phyloP scores from a whole-genome alignment of 148 eudicot genomes.

The Amaranthus hypochondriacus region DNA sequence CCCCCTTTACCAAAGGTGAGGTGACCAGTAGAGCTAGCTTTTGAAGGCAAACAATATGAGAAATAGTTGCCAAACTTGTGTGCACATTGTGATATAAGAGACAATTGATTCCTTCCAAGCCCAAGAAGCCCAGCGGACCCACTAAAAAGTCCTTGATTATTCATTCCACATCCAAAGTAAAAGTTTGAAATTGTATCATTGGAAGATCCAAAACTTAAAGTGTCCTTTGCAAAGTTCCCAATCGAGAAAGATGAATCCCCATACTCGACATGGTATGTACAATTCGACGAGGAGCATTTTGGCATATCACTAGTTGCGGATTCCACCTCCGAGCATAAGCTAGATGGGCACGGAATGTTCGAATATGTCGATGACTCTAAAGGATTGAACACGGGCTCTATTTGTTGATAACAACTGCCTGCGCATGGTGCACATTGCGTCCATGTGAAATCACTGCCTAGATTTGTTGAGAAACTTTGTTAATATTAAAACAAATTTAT shows the following conservation, averaged over 20 bases:
- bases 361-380: conserved; percentile 41
- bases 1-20: conserved; percentile 48
- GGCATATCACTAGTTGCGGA: conserved; percentile 51
- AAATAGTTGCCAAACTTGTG: conserved; percentile 44
- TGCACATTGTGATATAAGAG: conserved; percentile 51
- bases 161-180: conserved; percentile 62
- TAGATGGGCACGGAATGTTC: conserved; percentile 51
- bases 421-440: conserved; percentile 65
- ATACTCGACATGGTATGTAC: conserved; percentile 56
- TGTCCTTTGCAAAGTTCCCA: conserved; percentile 54
- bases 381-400: conserved; percentile 54
- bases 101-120: conserved; percentile 43
- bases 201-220: conserved; percentile 31
- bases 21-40: conserved; percentile 38
- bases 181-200: conserved; percentile 38
- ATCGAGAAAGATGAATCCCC: conserved; percentile 66
- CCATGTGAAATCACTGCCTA: conserved; percentile 47
- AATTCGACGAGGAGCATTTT: conserved; percentile 42
- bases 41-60: conserved; percentile 69
- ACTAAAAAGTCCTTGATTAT: conserved; percentile 63
- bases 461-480: background rate
- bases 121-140: conserved; percentile 57
- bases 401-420: conserved; percentile 46
- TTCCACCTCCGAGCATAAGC: conserved; percentile 40
- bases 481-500: too few relatives aligned